Evolutionary conservation across 805 yeast genomes (phyloP), one percentile per base, ranked within the genome.

Genomic region (Pichia kluyveri): DNA sequence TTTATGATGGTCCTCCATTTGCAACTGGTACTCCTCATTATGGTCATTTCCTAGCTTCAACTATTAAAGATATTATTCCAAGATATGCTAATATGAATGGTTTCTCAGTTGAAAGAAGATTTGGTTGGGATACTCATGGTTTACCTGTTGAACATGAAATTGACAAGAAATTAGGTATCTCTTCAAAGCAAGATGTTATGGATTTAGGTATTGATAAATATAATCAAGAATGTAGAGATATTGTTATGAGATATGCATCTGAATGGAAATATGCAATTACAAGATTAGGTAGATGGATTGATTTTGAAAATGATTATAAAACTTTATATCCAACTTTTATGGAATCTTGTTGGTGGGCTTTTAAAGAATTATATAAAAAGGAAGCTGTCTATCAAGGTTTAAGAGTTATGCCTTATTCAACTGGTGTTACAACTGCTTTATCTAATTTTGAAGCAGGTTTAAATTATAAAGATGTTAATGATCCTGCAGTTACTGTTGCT

Each of bases 51-150:
- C 72, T 93, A 67, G 95, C 98, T 2, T 93, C 98, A 38, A 93
- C 99, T 49, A 87, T 90, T 61, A 93, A 91, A 69, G 99, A 93
- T 71, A 87, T 93, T 56, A 91, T 93, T 48, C 99, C 99, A 48
- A 80, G 99, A 64, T 93, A 88, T 63, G 98, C 98, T 51, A 86
- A 95, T 54, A 91, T 93, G 99, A 91, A 86, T 59, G 99, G 99
- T 19, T 83, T 80, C 68, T 87, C 84, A 59, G 99, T 93, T 40
- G 96, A 87, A 69, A 86, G 99, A 71, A 80, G 98, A 61, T 93
- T 93, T 56, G 99, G 99, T 53, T 93, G 99, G 99, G 99, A 93
- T 70, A 93, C 99, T 48, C 99, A 93, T 67, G 99, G 99, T 49
- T 80, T 93, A 55, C 99, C 99, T 44, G 88, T 93, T 50, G 99